phyloP scores from a whole-genome alignment of 441 rosid genomes.

The Geranium incanum region DNA sequence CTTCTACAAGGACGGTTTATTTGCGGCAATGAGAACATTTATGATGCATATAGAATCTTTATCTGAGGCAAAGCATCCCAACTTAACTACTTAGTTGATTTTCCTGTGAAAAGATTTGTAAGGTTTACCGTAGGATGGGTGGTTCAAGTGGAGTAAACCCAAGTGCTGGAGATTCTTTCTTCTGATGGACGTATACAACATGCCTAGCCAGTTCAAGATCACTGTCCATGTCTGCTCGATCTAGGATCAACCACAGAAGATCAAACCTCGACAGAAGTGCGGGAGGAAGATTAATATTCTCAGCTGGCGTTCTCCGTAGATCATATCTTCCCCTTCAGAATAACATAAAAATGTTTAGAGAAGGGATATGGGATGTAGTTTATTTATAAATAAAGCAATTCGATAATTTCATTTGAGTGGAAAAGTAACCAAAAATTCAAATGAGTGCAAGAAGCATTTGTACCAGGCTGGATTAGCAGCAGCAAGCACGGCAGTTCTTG shows the following conservation, averaged over 20 bases:
- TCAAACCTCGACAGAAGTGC: slow-evolving; percentile 95
- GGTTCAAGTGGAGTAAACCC: slow-evolving; percentile 90
- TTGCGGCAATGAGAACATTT: neutral
- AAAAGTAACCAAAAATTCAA: slow-evolving; percentile 2
- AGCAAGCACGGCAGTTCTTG: slow-evolving; percentile 97
- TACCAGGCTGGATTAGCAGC: slow-evolving; percentile 99
- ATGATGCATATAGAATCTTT: neutral
- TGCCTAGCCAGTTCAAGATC: slow-evolving; percentile 98
- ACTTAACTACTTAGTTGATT: neutral
- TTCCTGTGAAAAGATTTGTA: slow-evolving; percentile 10
- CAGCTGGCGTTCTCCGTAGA: slow-evolving; percentile 93
- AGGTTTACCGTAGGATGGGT: slow-evolving; percentile 67
- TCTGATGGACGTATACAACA: slow-evolving; percentile 87
- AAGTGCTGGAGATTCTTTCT: slow-evolving; percentile 84
- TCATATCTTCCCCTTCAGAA: slow-evolving; percentile 94
- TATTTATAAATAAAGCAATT: neutral
- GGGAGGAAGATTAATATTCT: slow-evolving; percentile 94
- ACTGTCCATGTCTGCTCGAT: slow-evolving; percentile 94
- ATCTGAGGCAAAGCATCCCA: neutral
- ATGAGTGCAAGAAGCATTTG: slow-evolving; percentile 7
- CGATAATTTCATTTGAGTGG: neutral
- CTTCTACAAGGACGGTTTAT: neutral
- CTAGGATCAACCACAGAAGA: slow-evolving; percentile 94
- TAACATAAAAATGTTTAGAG: slow-evolving; percentile 15
- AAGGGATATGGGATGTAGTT: slow-evolving; percentile 11